phyloP scores from a whole-genome alignment of 129 eudicot genomes.

The Kitagawia praeruptora region DNA sequence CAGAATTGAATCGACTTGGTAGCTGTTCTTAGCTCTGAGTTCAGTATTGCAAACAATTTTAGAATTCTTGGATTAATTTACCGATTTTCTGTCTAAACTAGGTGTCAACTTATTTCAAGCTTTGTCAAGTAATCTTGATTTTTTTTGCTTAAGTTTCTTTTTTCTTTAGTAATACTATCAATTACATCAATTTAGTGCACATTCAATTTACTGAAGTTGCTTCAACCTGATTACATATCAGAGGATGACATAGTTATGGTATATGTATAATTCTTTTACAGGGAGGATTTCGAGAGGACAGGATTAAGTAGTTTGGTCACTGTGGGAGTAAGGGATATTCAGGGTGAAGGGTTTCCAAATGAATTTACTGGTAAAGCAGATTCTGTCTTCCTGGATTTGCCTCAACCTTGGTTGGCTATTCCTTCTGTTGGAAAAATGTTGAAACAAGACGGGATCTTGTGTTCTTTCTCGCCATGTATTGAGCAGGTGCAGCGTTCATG shows the following conservation, averaged over 20 bases:
- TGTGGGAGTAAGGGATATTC: slow-evolving; percentile 89
- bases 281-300: slow-evolving; percentile 78
- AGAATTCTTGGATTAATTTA: no score
- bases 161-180: neutral
- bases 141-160: no score
- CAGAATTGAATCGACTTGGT: neutral
- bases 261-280: slow-evolving; percentile 11
- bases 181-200: neutral
- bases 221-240: neutral
- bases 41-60: neutral
- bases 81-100: neutral
- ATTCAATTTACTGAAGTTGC: neutral
- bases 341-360: slow-evolving; percentile 85
- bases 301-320: slow-evolving; percentile 69
- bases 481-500: slow-evolving; percentile 96
- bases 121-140: neutral
- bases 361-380: slow-evolving; percentile 61
- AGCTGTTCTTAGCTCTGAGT: neutral
- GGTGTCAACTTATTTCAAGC: neutral
- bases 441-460: slow-evolving; percentile 74
- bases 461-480: slow-evolving; percentile 95
- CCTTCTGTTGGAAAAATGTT: slow-evolving; percentile 84
- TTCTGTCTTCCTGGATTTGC: slow-evolving; percentile 84
- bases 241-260: neutral
- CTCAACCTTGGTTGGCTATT: slow-evolving; percentile 95